phyloP scores from a whole-genome alignment of 257 asterid genomes.

The Ocimum tenuiflorum region DNA sequence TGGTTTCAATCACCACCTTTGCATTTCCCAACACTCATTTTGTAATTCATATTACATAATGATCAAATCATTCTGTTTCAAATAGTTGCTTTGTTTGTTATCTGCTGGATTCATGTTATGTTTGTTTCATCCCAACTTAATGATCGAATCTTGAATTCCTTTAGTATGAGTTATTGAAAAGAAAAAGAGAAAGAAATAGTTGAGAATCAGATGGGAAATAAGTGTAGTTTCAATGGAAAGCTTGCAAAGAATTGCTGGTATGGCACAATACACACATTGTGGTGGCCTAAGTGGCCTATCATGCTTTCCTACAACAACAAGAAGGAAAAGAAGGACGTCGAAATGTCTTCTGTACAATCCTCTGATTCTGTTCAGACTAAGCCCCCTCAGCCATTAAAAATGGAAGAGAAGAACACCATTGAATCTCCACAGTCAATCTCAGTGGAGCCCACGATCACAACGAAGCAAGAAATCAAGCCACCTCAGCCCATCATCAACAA shows the following conservation, averaged over 20 bases:
- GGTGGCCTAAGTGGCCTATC: slow-evolving; percentile 19
- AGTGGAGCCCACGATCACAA: slow-evolving; percentile 6
- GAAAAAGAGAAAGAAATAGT: not conserved
- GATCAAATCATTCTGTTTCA: no score
- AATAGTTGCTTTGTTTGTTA: not conserved
- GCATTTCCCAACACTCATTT: not conserved
- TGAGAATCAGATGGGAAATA: slow-evolving; percentile 7
- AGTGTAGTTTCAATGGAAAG: slow-evolving; percentile 12
- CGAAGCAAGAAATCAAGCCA: slow-evolving; percentile 12
- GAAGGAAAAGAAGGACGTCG: not conserved
- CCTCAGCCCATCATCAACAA: not conserved
- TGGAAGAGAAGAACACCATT: slow-evolving; percentile 8
- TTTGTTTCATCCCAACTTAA: not conserved
- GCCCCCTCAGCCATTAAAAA: slow-evolving; percentile 28
- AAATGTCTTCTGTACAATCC: not conserved
- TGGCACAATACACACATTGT: slow-evolving; percentile 6
- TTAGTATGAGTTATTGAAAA: not conserved
- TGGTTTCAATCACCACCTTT: not conserved
- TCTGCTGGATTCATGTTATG: not conserved
- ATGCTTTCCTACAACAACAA: slow-evolving; percentile 16
- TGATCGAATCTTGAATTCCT: not conserved
- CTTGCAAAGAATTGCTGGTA: slow-evolving; percentile 14
- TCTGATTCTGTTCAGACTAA: not conserved
- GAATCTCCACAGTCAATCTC: not conserved
- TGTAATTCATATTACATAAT: not conserved